A percentile compares a stretch with the other conserved stretches of the same genome.
Evolutionary conservation across 163 green algal genomes (phyloP).

Genomic region (Chlorella variabilis): DNA sequence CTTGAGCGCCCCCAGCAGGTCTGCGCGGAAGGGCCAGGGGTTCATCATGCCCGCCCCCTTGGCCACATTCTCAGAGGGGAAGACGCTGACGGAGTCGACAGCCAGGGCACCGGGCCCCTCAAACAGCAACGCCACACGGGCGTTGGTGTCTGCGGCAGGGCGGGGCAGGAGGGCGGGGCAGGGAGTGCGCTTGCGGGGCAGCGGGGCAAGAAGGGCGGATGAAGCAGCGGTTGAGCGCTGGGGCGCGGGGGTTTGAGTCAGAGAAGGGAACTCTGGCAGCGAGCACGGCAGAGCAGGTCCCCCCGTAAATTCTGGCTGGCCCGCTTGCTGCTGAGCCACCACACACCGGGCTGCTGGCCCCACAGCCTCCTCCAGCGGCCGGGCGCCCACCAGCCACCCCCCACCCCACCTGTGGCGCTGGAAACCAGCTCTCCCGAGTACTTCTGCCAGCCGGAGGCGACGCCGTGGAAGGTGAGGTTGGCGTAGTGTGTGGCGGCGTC

Average conservation of each 20-base stretch:
- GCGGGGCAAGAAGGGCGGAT: too few relatives aligned
- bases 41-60: constrained; percentile 35
- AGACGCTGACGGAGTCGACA: constrained; percentile 56
- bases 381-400: not conserved
- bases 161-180: not conserved
- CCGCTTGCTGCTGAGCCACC: not conserved
- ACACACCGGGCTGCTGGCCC: too few relatives aligned
- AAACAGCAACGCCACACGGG: constrained; percentile 33
- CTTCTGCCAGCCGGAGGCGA: constrained; percentile 10
- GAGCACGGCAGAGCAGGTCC: too few relatives aligned
- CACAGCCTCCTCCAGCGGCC: too few relatives aligned
- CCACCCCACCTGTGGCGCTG: not conserved
- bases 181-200: not conserved
- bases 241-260: too few relatives aligned
- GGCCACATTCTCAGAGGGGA: constrained; percentile 60
- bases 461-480: not conserved
- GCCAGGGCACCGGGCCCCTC: constrained; percentile 22
- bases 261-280: too few relatives aligned
- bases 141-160: constrained; percentile 17
- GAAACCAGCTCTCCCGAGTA: not conserved
- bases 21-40: constrained; percentile 59
- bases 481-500: constrained; percentile 10
- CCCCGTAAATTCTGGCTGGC: too few relatives aligned
- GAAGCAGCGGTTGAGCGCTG: too few relatives aligned
- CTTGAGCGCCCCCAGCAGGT: constrained; percentile 59